Percentiles rank a stretch among this genome's conserved stretches.
Evolutionary conservation across 345 rosid genomes (phyloP).

Genomic region (Turritis glabra): DNA sequence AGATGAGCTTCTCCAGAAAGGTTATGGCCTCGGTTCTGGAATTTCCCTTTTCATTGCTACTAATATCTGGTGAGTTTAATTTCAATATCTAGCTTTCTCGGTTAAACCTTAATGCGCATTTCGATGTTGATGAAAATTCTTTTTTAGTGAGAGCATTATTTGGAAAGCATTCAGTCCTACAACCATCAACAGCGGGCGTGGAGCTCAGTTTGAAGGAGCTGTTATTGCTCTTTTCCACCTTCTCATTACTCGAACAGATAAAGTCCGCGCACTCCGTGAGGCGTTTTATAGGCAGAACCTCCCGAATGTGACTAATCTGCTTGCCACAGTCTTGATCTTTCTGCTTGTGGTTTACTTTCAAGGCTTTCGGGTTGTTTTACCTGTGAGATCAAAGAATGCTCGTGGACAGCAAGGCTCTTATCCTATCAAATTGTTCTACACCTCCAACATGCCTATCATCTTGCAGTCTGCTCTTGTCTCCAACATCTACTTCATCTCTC

Average conservation of each 20-base stretch:
- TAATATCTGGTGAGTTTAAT: background rate
- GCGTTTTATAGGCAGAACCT: background rate
- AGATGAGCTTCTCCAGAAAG: slow-evolving; percentile 2
- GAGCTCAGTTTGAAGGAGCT: background rate
- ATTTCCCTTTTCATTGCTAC: slow-evolving; percentile 2
- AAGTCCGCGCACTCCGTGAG: background rate
- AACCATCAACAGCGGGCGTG: background rate
- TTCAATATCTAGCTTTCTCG: background rate
- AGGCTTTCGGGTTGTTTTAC: background rate
- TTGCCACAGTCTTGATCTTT: background rate
- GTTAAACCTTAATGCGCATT: background rate
- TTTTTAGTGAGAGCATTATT: background rate
- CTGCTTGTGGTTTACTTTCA: background rate
- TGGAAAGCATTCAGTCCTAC: slow-evolving; percentile 3
- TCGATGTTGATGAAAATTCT: background rate
- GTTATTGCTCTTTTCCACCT: background rate
- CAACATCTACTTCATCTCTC: background rate
- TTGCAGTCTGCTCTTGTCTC: background rate
- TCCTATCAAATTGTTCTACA: background rate
- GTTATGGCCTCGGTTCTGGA: background rate
- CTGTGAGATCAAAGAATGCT: background rate
- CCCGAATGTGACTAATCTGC: background rate
- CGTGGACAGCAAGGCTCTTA: background rate
- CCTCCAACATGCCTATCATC: background rate
- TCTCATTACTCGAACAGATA: background rate